Evolutionary conservation across 1,139 yeast genomes (phyloP).

Genomic region (Suhomyces bolitotheri): DNA sequence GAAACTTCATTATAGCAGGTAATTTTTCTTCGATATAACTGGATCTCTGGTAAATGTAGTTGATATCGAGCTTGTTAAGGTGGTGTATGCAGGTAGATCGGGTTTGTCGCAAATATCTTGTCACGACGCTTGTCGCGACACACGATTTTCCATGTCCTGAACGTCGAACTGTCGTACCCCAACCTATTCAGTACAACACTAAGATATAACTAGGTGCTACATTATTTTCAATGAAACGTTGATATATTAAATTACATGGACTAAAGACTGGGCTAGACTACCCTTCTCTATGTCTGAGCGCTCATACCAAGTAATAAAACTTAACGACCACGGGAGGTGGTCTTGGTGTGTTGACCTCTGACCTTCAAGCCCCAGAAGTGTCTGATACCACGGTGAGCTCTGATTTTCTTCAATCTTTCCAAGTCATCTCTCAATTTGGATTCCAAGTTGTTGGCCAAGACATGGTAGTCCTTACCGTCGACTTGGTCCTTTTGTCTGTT

Average conservation of each 20-base stretch:
- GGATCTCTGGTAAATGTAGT: too few species aligned
- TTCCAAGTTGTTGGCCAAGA: constrained; percentile 98
- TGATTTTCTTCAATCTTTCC: constrained; percentile 99
- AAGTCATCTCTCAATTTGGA: constrained; percentile 99
- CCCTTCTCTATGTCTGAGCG: constrained; percentile 3
- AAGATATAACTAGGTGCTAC: too few species aligned
- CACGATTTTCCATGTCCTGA: too few species aligned
- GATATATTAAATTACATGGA: constrained; percentile 15
- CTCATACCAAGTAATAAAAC: constrained; percentile 23
- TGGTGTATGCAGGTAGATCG: too few species aligned
- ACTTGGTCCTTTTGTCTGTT: constrained; percentile 99
- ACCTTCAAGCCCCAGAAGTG: constrained; percentile 98
- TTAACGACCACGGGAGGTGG: constrained; percentile 92
- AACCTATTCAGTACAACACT: too few species aligned
- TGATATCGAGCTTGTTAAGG: too few species aligned
- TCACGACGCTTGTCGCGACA: too few species aligned
- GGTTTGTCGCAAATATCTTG: too few species aligned
- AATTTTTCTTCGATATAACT: too few species aligned
- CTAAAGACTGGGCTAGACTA: constrained; percentile 3
- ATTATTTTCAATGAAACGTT: constrained; percentile 9
- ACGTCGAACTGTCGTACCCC: too few species aligned
- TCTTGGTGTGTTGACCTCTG: constrained; percentile 99
- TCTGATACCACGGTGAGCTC: constrained; percentile 99
- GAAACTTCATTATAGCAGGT: too few species aligned
- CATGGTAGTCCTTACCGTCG: constrained; percentile 99